Percentiles rank a stretch among this genome's conserved stretches.
phyloP scores from a whole-genome alignment of 1,284 basidiomycete species.

The Inonotus hispidus region DNA sequence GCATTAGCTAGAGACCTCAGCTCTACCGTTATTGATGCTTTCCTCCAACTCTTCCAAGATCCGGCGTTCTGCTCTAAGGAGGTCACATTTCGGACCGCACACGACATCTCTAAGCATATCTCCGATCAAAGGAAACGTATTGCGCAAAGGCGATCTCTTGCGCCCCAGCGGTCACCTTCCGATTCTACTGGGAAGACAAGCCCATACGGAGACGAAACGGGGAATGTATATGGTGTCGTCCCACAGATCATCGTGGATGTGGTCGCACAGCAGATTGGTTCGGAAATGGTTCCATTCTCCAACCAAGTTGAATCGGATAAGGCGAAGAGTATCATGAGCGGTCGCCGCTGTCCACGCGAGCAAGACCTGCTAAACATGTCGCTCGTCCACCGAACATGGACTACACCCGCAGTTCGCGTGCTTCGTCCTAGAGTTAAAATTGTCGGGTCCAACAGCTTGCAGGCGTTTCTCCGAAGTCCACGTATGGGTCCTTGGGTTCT shows the following conservation, averaged over 20 bases:
- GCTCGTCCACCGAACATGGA: constrained; percentile 8
- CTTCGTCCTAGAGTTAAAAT: not conserved
- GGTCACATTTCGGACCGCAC: not conserved
- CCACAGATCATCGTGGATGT: not conserved
- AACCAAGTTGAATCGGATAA: not conserved
- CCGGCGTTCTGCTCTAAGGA: not conserved
- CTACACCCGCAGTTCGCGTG: not conserved
- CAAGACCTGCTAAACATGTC: constrained; percentile 1
- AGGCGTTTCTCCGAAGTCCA: not conserved
- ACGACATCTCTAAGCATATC: not conserved
- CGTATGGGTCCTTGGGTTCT: not conserved
- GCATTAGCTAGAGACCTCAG: not conserved
- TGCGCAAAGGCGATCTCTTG: not conserved
- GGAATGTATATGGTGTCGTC: not conserved
- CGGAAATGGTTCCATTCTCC: not conserved
- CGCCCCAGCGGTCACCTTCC: no score
- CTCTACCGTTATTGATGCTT: not conserved
- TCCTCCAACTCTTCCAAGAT: not conserved
- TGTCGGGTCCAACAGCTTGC: not conserved
- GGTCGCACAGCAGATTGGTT: not conserved
- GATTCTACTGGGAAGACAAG: not conserved
- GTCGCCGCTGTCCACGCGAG: not conserved
- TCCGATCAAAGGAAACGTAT: not conserved
- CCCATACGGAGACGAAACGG: not conserved
- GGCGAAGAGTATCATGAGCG: not conserved